A percentile compares a stretch with the other conserved stretches of the same genome.
These are phyloP conservation scores for Kluyveromyces lactis DNA, from an alignment of 805 yeast species.

Conservation along the genomic window DNA sequence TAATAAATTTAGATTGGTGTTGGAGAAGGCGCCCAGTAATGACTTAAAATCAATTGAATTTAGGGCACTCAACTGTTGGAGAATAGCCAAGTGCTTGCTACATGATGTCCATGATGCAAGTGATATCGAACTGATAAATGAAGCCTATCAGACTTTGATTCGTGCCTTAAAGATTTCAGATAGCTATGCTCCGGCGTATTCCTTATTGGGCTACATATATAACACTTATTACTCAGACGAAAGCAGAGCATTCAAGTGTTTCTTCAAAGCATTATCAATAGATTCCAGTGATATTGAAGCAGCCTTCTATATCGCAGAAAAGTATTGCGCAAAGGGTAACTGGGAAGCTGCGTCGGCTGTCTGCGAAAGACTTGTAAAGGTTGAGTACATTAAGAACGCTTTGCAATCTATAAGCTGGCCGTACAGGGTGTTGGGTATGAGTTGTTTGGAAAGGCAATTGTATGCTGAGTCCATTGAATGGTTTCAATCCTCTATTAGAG, in stretches of 20 bases:
- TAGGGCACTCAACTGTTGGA: constrained; percentile 59
- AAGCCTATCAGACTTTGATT: constrained; percentile 51
- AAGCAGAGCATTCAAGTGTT: constrained; percentile 74
- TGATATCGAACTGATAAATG: constrained; percentile 27
- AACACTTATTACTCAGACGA: constrained; percentile 47
- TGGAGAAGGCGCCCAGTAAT: constrained; percentile 36
- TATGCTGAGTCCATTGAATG: constrained; percentile 76
- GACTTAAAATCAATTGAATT: constrained; percentile 45
- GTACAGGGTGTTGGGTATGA: constrained; percentile 75
- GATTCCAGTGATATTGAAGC: constrained; percentile 70
- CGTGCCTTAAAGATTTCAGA: constrained; percentile 56
- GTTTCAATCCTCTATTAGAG: constrained; percentile 78
- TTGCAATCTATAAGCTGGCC: constrained; percentile 67
- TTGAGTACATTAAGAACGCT: constrained; percentile 50
- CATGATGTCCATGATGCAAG: constrained; percentile 21
- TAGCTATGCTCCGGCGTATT: constrained; percentile 69
- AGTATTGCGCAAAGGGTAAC: constrained; percentile 57
- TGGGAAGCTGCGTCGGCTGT: constrained; percentile 82
- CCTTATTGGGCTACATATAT: constrained; percentile 74
- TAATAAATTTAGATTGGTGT: constrained; percentile 17
- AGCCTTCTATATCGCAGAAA: constrained; percentile 61
- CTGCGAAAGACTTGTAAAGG: constrained; percentile 54
- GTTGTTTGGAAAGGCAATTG: constrained; percentile 60
- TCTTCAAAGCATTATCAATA: constrained; percentile 80
- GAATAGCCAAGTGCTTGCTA: constrained; percentile 60